Evolutionary conservation across 768 basidiomycete genomes (phyloP), one percentile per base, ranked within the genome.

Genomic region (Asterophora lycoperdoides): DNA sequence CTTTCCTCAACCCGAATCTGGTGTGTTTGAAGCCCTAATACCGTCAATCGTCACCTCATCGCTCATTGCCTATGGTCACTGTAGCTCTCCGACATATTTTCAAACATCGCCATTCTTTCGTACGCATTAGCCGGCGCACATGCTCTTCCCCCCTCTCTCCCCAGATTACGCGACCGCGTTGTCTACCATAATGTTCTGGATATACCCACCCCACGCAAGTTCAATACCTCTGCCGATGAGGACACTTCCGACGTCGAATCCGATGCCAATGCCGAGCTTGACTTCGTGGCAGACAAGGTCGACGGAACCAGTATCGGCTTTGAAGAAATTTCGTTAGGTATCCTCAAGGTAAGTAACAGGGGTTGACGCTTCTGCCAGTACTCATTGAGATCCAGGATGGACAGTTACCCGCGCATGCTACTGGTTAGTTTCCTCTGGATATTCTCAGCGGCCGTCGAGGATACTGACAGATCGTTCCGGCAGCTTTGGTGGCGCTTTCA

Each of bases 1-100:
- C 74, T 8, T 74, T 69, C 51, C 56, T 76, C 44, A 76, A 76
- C 46, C 73, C 74, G 0, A 72, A 73, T 42, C 63, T 76, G 3
- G 74, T 73, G 52, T 56, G 70, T 51, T 9, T 3, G 15, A 17
- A n/a, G 8, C 1, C 4, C n/a, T 7, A 17, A 13, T 35, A 13
- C 3, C 10, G 3, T 32, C 34, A 42, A 29, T 30, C 29, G 26
- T 6, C 30, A 37, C 19, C 3, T 1, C 13, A 15, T 43, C 30
- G 8, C 33, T 34, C 35, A 14, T 29, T 33, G 4, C 26, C 9
- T 26, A 39, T 29, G 42, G 20, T 45, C n/a, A 13, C 26, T 33
- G 28, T 37, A 76, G 74, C 62, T 76, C 13, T 68, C 73, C 1
- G 74, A 76, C 46, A 50, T 74, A 32, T 75, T 76, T 49, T 63